Percentiles rank a stretch among this genome's conserved stretches.
Conservation (phyloP, 305 asterid species). For the Fraxinus platypoda region DNA sequence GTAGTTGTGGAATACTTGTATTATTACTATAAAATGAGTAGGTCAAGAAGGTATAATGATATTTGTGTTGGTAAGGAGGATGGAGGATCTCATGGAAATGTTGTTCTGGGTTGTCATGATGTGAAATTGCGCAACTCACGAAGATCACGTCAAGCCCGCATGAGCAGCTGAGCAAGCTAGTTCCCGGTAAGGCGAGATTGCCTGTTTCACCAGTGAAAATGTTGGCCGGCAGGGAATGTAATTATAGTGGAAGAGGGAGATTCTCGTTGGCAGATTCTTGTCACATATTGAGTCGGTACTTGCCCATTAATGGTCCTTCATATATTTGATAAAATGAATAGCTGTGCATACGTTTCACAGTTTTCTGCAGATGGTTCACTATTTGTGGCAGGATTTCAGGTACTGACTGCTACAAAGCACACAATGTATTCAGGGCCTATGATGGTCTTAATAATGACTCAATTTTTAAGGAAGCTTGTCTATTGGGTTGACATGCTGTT, state of each 20-base stretch:
- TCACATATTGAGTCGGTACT: slow-evolving; percentile 72
- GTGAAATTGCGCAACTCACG: slow-evolving; percentile 67
- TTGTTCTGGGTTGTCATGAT: slow-evolving; percentile 35
- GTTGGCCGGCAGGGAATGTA: slow-evolving; percentile 77
- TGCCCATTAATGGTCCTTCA: slow-evolving; percentile 63
- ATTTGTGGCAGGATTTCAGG: slow-evolving; percentile 95
- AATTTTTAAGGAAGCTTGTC: neutral
- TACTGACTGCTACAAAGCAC: slow-evolving; percentile 7
- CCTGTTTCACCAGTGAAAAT: slow-evolving; percentile 75
- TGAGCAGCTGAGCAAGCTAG: slow-evolving; percentile 31
- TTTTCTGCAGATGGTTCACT: slow-evolving; percentile 88
- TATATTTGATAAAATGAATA: slow-evolving; percentile 63
- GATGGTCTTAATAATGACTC: neutral
- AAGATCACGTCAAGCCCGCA: slow-evolving; percentile 54
- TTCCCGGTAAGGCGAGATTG: slow-evolving; percentile 39
- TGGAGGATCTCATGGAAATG: slow-evolving; percentile 29
- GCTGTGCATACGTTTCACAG: slow-evolving; percentile 74
- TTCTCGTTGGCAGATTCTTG: slow-evolving; percentile 74
- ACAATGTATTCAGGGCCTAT: neutral
- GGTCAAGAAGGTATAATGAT: slow-evolving; percentile 41
- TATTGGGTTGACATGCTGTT: neutral
- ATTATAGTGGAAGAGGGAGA: slow-evolving; percentile 77
- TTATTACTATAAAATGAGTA: slow-evolving; percentile 43
- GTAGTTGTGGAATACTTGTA: neutral
- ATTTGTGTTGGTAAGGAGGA: slow-evolving; percentile 27